Conservation (phyloP, 2,329 filamentous ascomycete species). For the Colletotrichum cereale region DNA sequence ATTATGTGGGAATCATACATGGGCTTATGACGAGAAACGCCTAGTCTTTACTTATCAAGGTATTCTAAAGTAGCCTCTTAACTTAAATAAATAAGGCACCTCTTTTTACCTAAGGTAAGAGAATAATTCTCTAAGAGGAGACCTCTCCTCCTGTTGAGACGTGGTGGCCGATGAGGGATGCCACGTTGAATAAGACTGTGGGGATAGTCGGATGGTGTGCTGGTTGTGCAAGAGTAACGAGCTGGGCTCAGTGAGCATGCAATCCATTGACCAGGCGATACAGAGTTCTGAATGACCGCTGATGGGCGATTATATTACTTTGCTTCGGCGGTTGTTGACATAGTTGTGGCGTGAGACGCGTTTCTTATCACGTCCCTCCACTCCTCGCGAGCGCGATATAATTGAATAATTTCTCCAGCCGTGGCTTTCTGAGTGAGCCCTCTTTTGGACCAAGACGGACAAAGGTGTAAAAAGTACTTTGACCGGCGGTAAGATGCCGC, state of each 20-base stretch:
- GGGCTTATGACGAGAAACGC: background rate
- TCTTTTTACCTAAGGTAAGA: too few species aligned
- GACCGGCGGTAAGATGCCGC: background rate
- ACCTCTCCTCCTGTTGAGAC: slow-evolving; percentile 42
- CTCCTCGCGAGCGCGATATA: background rate
- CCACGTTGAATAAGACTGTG: slow-evolving; percentile 43
- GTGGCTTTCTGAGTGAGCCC: background rate
- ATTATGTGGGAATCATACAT: background rate
- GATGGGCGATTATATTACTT: background rate
- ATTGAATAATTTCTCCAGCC: background rate
- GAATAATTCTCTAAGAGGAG: slow-evolving; percentile 47
- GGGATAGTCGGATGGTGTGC: slow-evolving; percentile 43
- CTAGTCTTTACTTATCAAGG: too few species aligned
- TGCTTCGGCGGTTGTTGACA: background rate
- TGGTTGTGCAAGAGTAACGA: slow-evolving; percentile 37
- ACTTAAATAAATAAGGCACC: too few species aligned
- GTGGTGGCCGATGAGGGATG: slow-evolving; percentile 46
- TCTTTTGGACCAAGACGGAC: background rate
- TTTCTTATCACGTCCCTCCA: background rate
- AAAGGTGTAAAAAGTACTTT: slow-evolving; percentile 14
- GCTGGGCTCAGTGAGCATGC: slow-evolving; percentile 33
- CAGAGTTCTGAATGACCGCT: background rate
- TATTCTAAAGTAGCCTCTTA: too few species aligned
- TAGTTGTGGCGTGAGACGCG: background rate
- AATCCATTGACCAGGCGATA: background rate